Evolutionary conservation across 1,139 yeast genomes (phyloP).

Genomic region (Pneumocystis canis): DNA sequence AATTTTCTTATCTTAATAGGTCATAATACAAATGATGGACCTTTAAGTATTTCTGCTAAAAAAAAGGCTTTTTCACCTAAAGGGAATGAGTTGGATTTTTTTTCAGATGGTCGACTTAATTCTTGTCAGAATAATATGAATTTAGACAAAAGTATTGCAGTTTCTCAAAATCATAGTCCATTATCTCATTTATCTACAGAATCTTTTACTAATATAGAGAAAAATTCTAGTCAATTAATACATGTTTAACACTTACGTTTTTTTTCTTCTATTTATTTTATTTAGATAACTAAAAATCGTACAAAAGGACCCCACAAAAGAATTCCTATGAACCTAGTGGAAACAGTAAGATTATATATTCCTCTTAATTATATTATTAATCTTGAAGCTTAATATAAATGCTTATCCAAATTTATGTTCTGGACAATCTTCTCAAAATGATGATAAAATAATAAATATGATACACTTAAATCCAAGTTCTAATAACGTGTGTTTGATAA

Average conservation of each 20-base stretch:
- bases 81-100: neutral
- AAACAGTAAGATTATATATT: neutral
- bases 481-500: neutral
- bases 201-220: neutral
- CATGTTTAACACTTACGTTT: neutral
- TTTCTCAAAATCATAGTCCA: neutral
- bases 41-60: neutral
- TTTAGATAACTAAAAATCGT: neutral
- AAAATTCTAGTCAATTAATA: neutral
- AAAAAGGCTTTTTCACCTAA: neutral
- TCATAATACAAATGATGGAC: neutral
- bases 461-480: neutral
- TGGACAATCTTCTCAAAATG: neutral
- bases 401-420: neutral
- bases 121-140: neutral
- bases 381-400: neutral
- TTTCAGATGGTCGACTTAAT: neutral
- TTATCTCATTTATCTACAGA: neutral
- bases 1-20: neutral
- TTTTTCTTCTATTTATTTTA: neutral
- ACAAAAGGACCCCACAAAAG: neutral
- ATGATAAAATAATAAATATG: neutral
- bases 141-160: neutral
- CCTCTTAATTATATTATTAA: neutral
- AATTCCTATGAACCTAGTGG: neutral